phyloP scores from a whole-genome alignment of 106 monocot genomes.

The Apostasia shenzhenica region DNA sequence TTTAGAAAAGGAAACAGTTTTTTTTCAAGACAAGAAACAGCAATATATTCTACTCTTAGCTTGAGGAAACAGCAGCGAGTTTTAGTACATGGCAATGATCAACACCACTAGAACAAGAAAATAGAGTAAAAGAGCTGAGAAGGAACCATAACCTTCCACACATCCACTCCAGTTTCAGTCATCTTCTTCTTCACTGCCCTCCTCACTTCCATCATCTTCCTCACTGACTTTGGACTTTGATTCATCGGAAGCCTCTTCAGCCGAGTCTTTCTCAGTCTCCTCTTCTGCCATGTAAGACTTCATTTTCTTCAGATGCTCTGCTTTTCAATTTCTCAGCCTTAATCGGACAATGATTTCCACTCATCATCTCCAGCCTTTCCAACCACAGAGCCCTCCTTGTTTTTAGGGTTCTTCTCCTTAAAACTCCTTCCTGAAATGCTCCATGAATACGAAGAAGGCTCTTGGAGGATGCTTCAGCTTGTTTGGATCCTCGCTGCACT shows the following conservation, averaged over 20 bases:
- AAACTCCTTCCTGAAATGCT: constrained; percentile 75
- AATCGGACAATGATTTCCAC: constrained; percentile 55
- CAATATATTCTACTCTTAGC: too few relatives aligned
- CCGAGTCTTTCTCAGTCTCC: background rate
- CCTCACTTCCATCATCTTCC: constrained; percentile 2
- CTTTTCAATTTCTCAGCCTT: constrained; percentile 77
- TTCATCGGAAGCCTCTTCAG: constrained; percentile 1
- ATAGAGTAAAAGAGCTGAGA: too few relatives aligned
- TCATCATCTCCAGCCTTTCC: constrained; percentile 68
- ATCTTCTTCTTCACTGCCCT: too few relatives aligned
- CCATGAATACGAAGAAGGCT: constrained; percentile 58
- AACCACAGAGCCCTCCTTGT: constrained; percentile 75
- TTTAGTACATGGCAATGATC: too few relatives aligned
- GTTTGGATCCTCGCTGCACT: constrained; percentile 1
- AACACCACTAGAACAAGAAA: too few relatives aligned
- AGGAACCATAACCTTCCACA: too few relatives aligned
- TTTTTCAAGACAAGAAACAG: too few relatives aligned
- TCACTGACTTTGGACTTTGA: constrained; percentile 8
- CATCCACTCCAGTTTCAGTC: too few relatives aligned
- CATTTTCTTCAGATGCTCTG: constrained; percentile 60
- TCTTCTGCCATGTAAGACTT: constrained; percentile 46
- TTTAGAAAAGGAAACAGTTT: too few relatives aligned
- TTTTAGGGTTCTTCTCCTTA: constrained; percentile 79
- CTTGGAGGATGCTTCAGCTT: constrained; percentile 10
- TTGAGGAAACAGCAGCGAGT: too few relatives aligned